phyloP scores from a whole-genome alignment of 306 rosid species.

The Medicago lupulina region DNA sequence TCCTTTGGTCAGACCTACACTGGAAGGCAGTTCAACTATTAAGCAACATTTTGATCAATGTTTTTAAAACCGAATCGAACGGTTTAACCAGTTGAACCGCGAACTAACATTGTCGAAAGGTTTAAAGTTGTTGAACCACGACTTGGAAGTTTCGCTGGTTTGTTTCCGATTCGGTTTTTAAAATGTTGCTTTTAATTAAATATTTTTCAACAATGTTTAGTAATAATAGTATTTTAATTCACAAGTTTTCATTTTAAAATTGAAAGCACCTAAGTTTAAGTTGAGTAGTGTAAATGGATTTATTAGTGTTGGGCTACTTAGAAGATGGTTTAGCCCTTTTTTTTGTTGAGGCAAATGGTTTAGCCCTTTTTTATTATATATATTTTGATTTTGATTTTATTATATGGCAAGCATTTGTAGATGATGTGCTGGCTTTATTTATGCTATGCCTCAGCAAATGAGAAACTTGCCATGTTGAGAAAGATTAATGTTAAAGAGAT shows the following conservation, averaged over 20 bases:
- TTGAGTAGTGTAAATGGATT: conserved; percentile 36
- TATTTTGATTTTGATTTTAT: conserved; percentile 29
- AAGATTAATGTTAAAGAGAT: conserved; percentile 33
- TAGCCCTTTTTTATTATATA: neutral
- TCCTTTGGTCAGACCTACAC: conserved; percentile 60
- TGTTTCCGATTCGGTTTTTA: neutral
- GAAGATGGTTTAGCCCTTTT: conserved; percentile 46
- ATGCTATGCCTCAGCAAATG: conserved; percentile 43
- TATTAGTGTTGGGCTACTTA: conserved; percentile 32
- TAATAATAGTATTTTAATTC: conserved; percentile 10
- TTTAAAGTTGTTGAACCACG: neutral
- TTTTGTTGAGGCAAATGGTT: neutral
- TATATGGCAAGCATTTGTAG: conserved; percentile 35
- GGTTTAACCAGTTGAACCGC: neutral
- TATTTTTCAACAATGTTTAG: conserved; percentile 32
- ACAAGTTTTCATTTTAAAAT: neutral
- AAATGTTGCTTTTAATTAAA: neutral
- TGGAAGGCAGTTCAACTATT: conserved; percentile 50
- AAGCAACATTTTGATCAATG: conserved; percentile 2
- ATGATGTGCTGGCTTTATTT: conserved; percentile 46
- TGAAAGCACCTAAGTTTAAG: conserved; percentile 4
- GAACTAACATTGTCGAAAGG: neutral
- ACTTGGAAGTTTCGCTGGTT: neutral
- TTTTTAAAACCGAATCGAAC: neutral
- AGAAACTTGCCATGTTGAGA: conserved; percentile 34